Evolutionary conservation across 768 basidiomycete genomes (phyloP), one percentile per base, ranked within the genome.

Genomic region (Pisolithus tinctorius): DNA sequence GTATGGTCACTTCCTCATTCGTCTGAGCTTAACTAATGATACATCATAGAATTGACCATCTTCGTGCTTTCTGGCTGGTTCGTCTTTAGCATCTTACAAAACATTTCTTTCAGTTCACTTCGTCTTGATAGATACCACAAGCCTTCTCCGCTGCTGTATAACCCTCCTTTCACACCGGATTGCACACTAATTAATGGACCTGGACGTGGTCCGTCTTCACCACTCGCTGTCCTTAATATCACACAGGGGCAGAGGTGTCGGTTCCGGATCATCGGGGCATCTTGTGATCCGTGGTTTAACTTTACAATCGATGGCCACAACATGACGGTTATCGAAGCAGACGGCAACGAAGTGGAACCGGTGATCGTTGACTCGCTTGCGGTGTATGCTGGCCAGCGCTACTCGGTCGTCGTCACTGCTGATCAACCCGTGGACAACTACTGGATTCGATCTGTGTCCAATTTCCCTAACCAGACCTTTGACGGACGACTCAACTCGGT

Each of bases 41-140:
- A 11, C 16, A 39, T 48, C 2, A 11, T 13, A 74, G 76, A 72
- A 38, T 59, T 46, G n/a, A 77, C 75, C 4, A 47, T 78, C 27
- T 69, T 78, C 39, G 71, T 69, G 1, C 60, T 78, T 17, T 63
- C 71, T 6, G 77, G 77, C 50, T 78, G 76, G 76, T 78, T 57
- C 49, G 64, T 49, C 30, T 52, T 38, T 25, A 6, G 40, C 46
- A 9, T 11, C 20, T 41, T 51, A n/a, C 14, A 25, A 34, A 14
- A 14, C 14, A 4, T 14, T 13, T 34, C 11, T 10, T 50, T 11
- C 42, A 26, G 7, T 7, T 47, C 43, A 43, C 1, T 16, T n/a
- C 16, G 25, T 20, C 27, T 3, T 13, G 27, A 34, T 26, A 68
- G 67, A 67, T 68, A 60, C 54, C 67, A 68, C 53, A 13, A 51